Evolutionary conservation across 2,329 filamentous ascomycete species (phyloP), one percentile per base, ranked within the genome.

Genomic region (Stenocarpella maydis): DNA sequence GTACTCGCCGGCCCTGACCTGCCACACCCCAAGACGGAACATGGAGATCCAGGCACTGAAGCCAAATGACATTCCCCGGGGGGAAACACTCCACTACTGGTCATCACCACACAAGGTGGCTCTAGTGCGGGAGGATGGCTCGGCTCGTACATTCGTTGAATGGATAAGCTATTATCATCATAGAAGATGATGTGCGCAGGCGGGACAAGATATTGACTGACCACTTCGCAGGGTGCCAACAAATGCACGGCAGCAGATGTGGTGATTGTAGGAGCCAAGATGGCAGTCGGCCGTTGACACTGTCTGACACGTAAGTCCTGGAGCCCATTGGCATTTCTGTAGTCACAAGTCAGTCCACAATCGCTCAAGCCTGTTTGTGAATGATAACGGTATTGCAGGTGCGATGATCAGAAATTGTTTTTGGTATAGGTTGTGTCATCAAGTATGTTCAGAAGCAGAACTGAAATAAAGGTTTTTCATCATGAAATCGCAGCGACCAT

Each of bases 71-170:
- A 79, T 80, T 78, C 74, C 71, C 69, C 76, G 74, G 77, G 77
- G 75, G 78, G 78, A 82, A 78, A 88, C 43, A 92, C 91, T 92
- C 88, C 90, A 93, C 91, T 90, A 92, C 91, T 86, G 78, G 81
- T 93, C 91, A 85, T 93, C 81, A 83, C 85, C 81, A 77, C 80
- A 73, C 75, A 75, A 74, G 76, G 75, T 76, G 79, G 78, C 88
- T 93, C 83, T 79, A 87, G 90, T 92, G 88, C 80, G 90, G 87
- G 86, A 93, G 91, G 83, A 87, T 89, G 87, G 87, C 89, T 91
- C 84, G 90, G 90, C 84, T 79, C 82, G 82, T 80, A 86, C 84
- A 85, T 84, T 91, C 86, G 88, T 90, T 87, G 90, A 92, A 92
- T 92, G 90, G 90, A 92, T 91, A 90, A 89, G 89, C 90, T 89